Base-by-base conservation (phyloP, 2,329 filamentous ascomycete species). In the Phyllosticta ampelicida region DNA sequence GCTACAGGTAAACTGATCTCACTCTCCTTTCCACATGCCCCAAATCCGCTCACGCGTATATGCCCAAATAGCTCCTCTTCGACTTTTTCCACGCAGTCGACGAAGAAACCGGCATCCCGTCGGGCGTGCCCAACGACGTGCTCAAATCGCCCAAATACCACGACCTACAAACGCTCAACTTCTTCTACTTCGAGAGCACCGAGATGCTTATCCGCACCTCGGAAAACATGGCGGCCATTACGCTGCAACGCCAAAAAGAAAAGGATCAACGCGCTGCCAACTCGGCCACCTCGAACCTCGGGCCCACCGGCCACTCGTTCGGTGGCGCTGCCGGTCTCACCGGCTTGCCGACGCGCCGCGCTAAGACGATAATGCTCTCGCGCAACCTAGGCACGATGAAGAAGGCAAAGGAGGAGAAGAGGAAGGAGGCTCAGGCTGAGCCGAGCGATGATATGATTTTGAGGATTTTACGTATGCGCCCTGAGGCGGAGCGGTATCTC, bases 381-480 rank as follows among this genome's bases (percentile, higher is more conserved):
- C 85, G 92, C 59, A 99, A 97, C 70, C 75, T 99, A 56, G 94
- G 94, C 51, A 97, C 94, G 8, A 97, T 99, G 90, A 86, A 85
- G 65, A 89, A 92, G 69, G 90, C 89, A 48, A 97, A 97, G 73
- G 90, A 96, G 71, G 92, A 96, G 73, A 96, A 95, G 76, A 81
- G 94, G 62, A 90, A 91, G 65, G 92, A 97, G 70, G 90, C 90
- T 1, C 94, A 99, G 70, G 92, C 94, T 1, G 94, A 97, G 70
- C 92, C 94, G 1, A 96, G 87, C 70, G 94, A 99, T 71, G 94
- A 99, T 70, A 97, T 97, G 88, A 97, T 99, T 64, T 73, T 99
- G 66, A 82, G 94, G 19, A 99, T 99, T 63, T 74, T 99, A 63
- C 82, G 94, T 55, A 99, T 99, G 94, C 80, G 94, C 52, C 90